Conservation (phyloP, 2,329 filamentous ascomycete species). For the Apiospora koreana region DNA sequence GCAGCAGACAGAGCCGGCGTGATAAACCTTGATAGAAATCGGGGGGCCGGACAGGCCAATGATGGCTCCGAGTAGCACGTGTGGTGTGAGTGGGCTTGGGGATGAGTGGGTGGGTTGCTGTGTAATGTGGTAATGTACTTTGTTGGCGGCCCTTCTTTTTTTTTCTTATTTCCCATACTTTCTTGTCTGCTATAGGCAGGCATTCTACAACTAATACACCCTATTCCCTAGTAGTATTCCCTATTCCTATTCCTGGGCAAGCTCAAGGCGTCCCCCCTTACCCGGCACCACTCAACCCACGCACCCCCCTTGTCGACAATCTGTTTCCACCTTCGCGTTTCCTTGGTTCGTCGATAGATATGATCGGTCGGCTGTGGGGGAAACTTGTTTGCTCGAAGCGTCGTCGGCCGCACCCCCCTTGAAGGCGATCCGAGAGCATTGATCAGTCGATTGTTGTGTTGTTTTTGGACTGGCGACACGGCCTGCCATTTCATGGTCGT, state of each 20-base stretch:
- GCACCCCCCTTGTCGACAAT: slow-evolving; percentile 9
- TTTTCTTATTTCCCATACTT: slow-evolving; percentile 2
- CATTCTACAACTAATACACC: neutral
- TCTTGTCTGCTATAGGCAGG: neutral
- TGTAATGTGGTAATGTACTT: neutral
- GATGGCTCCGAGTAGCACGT: neutral
- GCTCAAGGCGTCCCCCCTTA: neutral
- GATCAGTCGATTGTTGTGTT: slow-evolving; percentile 4
- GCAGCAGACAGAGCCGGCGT: neutral
- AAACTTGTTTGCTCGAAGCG: slow-evolving; percentile 5
- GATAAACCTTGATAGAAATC: neutral
- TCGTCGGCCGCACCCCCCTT: slow-evolving; percentile 1
- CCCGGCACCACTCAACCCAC: slow-evolving; percentile 1
- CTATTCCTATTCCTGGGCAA: neutral
- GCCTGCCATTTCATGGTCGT: neutral
- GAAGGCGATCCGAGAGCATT: slow-evolving; percentile 8
- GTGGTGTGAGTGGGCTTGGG: slow-evolving; percentile 4
- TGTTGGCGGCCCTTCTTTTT: slow-evolving; percentile 7
- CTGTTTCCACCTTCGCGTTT: slow-evolving; percentile 2
- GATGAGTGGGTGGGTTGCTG: neutral
- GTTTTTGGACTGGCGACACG: neutral
- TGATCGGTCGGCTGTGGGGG: slow-evolving; percentile 11
- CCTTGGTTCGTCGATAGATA: slow-evolving; percentile 5
- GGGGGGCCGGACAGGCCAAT: neutral
- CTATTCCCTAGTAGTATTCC: neutral